Base-by-base conservation (phyloP, 225 moss, liverwort and hornwort species). In the Takakia lepidozioides region DNA sequence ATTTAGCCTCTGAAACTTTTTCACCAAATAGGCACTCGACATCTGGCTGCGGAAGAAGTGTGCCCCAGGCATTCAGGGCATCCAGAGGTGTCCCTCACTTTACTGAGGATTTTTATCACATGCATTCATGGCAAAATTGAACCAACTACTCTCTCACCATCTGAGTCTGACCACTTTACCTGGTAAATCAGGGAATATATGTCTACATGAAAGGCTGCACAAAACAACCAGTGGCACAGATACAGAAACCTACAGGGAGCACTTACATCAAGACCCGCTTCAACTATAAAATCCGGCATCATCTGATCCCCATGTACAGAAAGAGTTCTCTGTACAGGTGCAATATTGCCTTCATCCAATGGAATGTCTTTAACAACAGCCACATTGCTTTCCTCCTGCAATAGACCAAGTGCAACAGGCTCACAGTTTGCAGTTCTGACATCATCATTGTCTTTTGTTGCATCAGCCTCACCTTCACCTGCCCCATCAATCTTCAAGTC, bases 281-380 rank as follows among this genome's bases (percentile, higher is more conserved):
- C 8, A 11, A 0, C 11, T 32, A 7, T 6, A 11, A 6, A 32
- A 32, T 11, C 37, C 19, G 30, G 16, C 11, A 43, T 10, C 57
- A 79, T 73, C 70, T 57, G 57, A 46, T 60, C 79, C 42, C 57
- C 74, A 45, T 29, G 19, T 49, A 60, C 27, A 52, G 63, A 70
- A 35, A 59, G 56, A 30, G 43, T 57, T 59, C 30, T 63, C 57
- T 67, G 56, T 70, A 70, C 79, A 79, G 52, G 23, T 34, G 59
- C 69, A 46, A 43, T 59, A 38, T 60, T 60, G 70, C 49, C 66
- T 27, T 64, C 74, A 17, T 66, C 57, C 63, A 60, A 57, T 14
- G 39, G 26, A 37, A 55, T 49, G 54, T 74, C 67, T 60, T 74
- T 66, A 35, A 73, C 78, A 57, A 54, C 26, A 10, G 30, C 35